Evolutionary conservation across 345 rosid species (phyloP).

Genomic region (Balakata baccata): DNA sequence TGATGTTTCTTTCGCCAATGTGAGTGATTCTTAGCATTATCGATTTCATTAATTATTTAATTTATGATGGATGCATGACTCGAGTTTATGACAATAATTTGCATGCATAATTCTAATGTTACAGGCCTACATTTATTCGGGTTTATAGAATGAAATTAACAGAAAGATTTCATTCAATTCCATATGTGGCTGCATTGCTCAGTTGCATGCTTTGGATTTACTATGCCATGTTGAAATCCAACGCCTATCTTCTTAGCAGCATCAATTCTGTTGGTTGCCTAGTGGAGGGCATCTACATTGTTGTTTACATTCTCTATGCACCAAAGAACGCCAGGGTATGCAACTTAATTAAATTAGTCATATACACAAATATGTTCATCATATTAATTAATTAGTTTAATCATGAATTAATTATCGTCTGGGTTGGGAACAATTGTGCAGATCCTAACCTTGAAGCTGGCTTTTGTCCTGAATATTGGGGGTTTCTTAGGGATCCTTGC

Average conservation of each 20-base stretch:
- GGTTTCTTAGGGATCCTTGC: conserved; percentile 27
- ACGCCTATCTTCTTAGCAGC: conserved; percentile 50
- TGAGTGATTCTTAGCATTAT: conserved; percentile 31
- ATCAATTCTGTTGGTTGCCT: conserved; percentile 61
- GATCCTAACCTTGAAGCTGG: conserved; percentile 34
- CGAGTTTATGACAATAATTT: neutral
- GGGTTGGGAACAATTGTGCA: conserved; percentile 6
- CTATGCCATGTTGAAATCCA: conserved; percentile 54
- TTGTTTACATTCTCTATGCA: conserved; percentile 53
- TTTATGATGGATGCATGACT: neutral
- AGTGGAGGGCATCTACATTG: conserved; percentile 50
- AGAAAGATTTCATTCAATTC: conserved; percentile 66
- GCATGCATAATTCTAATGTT: neutral
- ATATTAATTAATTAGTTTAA: no score
- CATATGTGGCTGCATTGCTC: conserved; percentile 56
- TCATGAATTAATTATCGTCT: neutral
- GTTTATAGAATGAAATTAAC: conserved; percentile 66
- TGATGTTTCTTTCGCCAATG: conserved; percentile 66
- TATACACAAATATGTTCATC: neutral
- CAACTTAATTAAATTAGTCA: neutral
- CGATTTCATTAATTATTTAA: neutral
- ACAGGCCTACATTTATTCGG: conserved; percentile 63
- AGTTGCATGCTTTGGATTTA: conserved; percentile 65
- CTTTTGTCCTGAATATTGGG: conserved; percentile 25
- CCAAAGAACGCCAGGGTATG: conserved; percentile 53